These are phyloP conservation scores for Metschnikowia henanensis DNA, from an alignment of 805 yeast species.

Conservation along the genomic window DNA sequence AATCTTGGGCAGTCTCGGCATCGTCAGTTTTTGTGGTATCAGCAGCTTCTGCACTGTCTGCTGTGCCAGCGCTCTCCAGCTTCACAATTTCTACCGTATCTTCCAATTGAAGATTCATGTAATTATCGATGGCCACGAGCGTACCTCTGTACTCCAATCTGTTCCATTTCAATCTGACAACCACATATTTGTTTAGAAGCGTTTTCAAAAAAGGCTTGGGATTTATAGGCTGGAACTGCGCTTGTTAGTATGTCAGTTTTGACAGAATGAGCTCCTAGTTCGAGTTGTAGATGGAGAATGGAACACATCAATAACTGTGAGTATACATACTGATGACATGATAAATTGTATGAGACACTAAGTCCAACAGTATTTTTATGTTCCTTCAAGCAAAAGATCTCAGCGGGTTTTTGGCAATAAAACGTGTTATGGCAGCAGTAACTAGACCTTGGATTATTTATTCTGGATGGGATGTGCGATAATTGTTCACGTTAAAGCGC, in stretches of 20 bases:
- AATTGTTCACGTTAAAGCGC: no score
- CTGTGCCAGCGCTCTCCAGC: conserved; percentile 22
- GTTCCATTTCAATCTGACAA: conserved; percentile 88
- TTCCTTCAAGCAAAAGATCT: background rate
- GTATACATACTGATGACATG: conserved; percentile 15
- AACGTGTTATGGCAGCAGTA: no score
- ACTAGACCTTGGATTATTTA: no score
- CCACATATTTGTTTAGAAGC: conserved; percentile 66
- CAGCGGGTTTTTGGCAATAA: no score
- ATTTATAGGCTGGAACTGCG: conserved; percentile 60
- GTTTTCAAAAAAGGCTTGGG: conserved; percentile 90
- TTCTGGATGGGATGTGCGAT: no score
- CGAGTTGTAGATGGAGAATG: no score
- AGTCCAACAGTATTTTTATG: no score
- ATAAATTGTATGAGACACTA: no score
- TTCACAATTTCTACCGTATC: conserved; percentile 51
- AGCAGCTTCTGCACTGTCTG: conserved; percentile 23
- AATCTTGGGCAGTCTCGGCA: conserved; percentile 27
- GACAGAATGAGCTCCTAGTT: no score
- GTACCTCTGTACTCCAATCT: conserved; percentile 83
- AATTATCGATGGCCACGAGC: conserved; percentile 79
- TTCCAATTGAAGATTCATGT: conserved; percentile 83
- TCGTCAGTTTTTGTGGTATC: no score
- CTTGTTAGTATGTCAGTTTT: conserved; percentile 13
- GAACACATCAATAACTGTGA: no score